These are phyloP conservation scores for Chaetomiaceae sp. DNA, from an alignment of 2,329 filamentous ascomycete species.

Conservation along the genomic window DNA sequence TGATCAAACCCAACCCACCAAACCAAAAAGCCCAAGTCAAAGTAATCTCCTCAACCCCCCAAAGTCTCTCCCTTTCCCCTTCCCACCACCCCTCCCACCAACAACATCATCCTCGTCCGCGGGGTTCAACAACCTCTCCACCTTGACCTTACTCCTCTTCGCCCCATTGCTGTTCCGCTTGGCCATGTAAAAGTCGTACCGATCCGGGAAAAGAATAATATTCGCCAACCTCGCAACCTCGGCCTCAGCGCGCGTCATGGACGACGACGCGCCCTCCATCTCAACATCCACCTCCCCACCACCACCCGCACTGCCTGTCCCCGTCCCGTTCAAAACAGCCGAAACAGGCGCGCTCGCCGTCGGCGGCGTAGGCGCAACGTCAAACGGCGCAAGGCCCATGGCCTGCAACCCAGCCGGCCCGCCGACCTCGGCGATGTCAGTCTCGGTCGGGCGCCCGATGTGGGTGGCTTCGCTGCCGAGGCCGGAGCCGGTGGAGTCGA, in stretches of 20 bases:
- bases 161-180: constrained; percentile 28
- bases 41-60: neutral
- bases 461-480: constrained; percentile 49
- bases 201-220: constrained; percentile 52
- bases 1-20: neutral
- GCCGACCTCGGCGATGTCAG: constrained; percentile 47
- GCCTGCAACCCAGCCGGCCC: constrained; percentile 48
- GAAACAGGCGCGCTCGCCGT: constrained; percentile 26
- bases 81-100: neutral
- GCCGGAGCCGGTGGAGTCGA: constrained; percentile 48
- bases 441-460: constrained; percentile 43
- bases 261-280: constrained; percentile 3
- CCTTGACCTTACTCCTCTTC: constrained; percentile 14
- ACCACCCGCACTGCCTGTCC: constrained; percentile 28
- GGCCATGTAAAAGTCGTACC: constrained; percentile 45
- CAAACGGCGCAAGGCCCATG: constrained; percentile 55
- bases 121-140: constrained; percentile 5
- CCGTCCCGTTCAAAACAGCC: constrained; percentile 23
- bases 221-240: constrained; percentile 52
- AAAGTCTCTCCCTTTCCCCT: neutral
- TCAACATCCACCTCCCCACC: constrained; percentile 16
- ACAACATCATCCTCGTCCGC: neutral
- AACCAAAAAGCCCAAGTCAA: neutral
- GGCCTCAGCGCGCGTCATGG: constrained; percentile 38
- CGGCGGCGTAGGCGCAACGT: constrained; percentile 34